Percentiles rank a stretch among this genome's conserved stretches.
phyloP scores from a whole-genome alignment of 2,329 filamentous ascomycete genomes.

The Tricladium varicosporioides region DNA sequence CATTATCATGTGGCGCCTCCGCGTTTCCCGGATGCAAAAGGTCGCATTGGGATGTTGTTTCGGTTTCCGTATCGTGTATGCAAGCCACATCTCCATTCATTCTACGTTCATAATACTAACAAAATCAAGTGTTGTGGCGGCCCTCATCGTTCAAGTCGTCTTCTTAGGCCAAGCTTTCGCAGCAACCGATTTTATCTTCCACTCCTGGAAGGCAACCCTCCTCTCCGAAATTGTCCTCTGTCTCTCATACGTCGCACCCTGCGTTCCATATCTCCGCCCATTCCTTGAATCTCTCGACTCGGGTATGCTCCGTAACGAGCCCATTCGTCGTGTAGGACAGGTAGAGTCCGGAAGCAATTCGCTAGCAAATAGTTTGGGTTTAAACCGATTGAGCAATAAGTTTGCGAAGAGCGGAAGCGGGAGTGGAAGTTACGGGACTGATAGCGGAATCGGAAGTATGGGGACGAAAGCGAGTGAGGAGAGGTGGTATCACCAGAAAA shows the following conservation, averaged over 20 bases:
- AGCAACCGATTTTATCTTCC: background rate
- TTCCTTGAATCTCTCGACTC: conserved; percentile 7
- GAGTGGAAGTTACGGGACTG: background rate
- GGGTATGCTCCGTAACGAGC: conserved; percentile 1
- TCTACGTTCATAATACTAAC: background rate
- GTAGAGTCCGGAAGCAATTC: background rate
- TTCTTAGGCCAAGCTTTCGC: background rate
- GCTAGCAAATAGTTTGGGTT: background rate
- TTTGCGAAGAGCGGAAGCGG: background rate
- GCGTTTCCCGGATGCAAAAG: background rate
- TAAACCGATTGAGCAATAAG: background rate
- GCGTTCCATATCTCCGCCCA: conserved; percentile 3
- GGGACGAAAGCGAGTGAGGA: background rate
- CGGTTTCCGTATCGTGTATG: background rate
- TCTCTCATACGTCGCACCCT: background rate
- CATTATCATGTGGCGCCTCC: background rate
- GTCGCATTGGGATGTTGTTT: background rate
- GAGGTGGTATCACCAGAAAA: background rate
- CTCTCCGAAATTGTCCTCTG: background rate
- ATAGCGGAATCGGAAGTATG: background rate
- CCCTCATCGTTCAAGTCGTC: background rate
- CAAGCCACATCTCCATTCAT: background rate
- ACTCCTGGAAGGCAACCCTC: background rate
- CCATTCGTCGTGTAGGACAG: conserved; percentile 2
- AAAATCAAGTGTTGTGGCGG: background rate